Evolutionary conservation across 805 yeast species (phyloP).

Genomic region (Teunomyces funiuensis): DNA sequence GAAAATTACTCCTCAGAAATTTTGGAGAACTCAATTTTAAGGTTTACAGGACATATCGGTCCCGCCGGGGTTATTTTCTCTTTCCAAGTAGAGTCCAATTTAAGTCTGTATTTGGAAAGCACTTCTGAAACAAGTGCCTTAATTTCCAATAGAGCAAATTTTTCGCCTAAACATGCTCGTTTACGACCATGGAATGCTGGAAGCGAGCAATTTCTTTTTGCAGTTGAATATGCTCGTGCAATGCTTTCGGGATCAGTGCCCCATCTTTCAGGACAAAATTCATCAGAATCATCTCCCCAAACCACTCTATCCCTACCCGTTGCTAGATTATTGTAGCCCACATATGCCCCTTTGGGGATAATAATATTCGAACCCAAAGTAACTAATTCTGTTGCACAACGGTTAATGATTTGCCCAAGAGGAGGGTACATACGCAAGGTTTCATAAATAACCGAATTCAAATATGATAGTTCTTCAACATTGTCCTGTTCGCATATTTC

Average conservation of each 20-base stretch:
- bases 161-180: constrained; percentile 62
- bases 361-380: constrained; percentile 40
- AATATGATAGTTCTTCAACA: constrained; percentile 15
- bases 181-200: constrained; percentile 61
- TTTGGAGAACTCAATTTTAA: constrained; percentile 20
- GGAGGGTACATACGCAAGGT: constrained; percentile 56
- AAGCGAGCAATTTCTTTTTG: constrained; percentile 46
- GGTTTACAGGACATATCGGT: constrained; percentile 49
- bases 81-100: constrained; percentile 44
- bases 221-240: constrained; percentile 35
- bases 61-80: constrained; percentile 58
- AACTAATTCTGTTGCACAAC: constrained; percentile 40
- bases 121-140: constrained; percentile 39
- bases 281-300: constrained; percentile 49
- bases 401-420: constrained; percentile 54
- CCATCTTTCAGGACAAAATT: constrained; percentile 53
- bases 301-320: constrained; percentile 44
- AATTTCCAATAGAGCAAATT: constrained; percentile 50
- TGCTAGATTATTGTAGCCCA: constrained; percentile 56
- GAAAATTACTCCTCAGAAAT: constrained; percentile 12
- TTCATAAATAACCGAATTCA: constrained; percentile 43
- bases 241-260: constrained; percentile 42
- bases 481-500: constrained; percentile 10
- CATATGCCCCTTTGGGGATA: constrained; percentile 51
- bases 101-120: constrained; percentile 34